phyloP scores from a whole-genome alignment of 257 asterid species.

The Cruciata laevipes region DNA sequence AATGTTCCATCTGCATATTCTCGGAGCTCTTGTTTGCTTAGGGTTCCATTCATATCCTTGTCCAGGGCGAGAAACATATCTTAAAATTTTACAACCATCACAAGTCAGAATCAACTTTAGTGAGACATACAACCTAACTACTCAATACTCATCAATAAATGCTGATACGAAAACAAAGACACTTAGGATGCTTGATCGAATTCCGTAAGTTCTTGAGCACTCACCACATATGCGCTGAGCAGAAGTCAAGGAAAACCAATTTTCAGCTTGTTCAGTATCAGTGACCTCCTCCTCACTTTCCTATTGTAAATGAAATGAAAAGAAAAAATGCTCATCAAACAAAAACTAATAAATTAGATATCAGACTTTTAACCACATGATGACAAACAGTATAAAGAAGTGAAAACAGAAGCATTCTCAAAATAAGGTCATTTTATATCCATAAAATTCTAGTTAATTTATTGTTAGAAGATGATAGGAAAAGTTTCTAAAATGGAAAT shows the following conservation, averaged over 20 bases:
- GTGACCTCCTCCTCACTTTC: constrained; percentile 99
- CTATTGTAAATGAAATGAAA: constrained; percentile 33
- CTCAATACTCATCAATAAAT: neutral
- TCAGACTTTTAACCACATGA: neutral
- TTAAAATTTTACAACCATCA: constrained; percentile 25
- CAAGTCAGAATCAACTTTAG: neutral
- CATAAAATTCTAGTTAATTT: neutral
- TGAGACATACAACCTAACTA: neutral
- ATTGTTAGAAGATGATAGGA: neutral
- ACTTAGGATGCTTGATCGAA: constrained; percentile 5
- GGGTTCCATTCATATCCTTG: constrained; percentile 90
- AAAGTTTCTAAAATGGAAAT: neutral
- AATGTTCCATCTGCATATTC: constrained; percentile 98
- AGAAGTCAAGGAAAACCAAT: constrained; percentile 97
- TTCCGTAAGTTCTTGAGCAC: constrained; percentile 22
- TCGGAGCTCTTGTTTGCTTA: constrained; percentile 92
- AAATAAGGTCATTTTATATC: neutral
- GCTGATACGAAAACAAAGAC: constrained; percentile 4
- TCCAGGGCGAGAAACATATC: constrained; percentile 99
- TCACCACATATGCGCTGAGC: constrained; percentile 96
- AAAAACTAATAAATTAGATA: neutral
- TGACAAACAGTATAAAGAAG: neutral
- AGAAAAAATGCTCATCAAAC: constrained; percentile 6
- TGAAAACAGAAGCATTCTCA: neutral
- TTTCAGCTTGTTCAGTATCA: constrained; percentile 97